These are phyloP conservation scores for Fusarium nematophilum DNA, from an alignment of 2,329 filamentous ascomycete genomes.

Conservation along the genomic window DNA sequence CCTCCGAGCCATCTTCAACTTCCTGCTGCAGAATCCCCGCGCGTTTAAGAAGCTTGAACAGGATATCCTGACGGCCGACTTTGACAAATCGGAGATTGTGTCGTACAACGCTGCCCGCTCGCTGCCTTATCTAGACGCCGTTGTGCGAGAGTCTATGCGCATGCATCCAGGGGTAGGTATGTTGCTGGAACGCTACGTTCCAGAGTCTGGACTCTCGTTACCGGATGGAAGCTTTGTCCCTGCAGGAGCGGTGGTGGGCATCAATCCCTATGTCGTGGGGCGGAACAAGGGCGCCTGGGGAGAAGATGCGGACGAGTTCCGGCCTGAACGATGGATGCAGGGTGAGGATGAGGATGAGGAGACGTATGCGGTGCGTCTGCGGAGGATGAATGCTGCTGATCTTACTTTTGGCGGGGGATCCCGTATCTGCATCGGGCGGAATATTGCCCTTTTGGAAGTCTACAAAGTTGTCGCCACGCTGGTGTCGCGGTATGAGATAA, in stretches of 20 bases:
- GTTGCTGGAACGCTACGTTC: conserved; percentile 59
- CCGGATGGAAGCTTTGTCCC: not conserved
- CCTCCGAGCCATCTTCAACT: conserved; percentile 50
- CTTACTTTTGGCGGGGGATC: conserved; percentile 48
- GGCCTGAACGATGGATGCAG: conserved; percentile 12
- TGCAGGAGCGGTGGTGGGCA: no score
- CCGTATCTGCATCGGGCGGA: conserved; percentile 48
- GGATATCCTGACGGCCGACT: no score
- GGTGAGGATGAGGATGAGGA: conserved; percentile 22
- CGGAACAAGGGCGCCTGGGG: no score
- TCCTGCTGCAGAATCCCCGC: conserved; percentile 45
- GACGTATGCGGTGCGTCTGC: conserved; percentile 46
- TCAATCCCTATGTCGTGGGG: no score
- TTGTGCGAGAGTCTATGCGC: conserved; percentile 60
- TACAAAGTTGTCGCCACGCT: conserved; percentile 55
- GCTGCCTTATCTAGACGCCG: conserved; percentile 51
- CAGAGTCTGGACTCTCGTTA: conserved; percentile 48
- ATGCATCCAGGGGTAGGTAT: conserved; percentile 57
- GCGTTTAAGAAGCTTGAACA: no score
- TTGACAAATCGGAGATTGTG: no score
- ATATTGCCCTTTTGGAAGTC: conserved; percentile 47
- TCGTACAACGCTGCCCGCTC: conserved; percentile 14
- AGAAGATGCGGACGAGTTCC: no score
- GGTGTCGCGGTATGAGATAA: conserved; percentile 54
- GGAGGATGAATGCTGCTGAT: conserved; percentile 49